These are phyloP conservation scores for Globisporangium perplexum DNA, from an alignment of 352 stramenopile genomes.

Conservation along the genomic window DNA sequence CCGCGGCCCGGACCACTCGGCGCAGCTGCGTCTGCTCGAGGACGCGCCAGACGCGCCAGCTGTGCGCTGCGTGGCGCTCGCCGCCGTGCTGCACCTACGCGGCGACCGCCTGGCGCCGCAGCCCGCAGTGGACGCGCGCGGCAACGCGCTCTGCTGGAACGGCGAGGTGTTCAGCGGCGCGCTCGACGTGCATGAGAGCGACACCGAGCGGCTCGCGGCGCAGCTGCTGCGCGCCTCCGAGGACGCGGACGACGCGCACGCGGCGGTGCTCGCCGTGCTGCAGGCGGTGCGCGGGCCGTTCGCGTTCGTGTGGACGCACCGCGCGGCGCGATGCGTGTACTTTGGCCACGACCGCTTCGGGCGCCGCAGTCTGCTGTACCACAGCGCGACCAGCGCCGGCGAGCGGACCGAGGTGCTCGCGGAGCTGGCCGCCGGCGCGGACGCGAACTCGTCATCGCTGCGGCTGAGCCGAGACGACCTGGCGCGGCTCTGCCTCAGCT, in stretches of 20 bases:
- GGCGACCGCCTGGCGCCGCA: constrained; percentile 64
- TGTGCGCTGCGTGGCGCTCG: constrained; percentile 45
- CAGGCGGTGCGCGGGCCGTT: constrained; percentile 66
- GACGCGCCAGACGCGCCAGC: too few species aligned
- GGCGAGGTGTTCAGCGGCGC: constrained; percentile 84
- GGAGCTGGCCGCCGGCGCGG: constrained; percentile 4
- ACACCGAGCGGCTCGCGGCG: constrained; percentile 45
- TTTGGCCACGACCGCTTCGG: constrained; percentile 91
- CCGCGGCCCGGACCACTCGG: constrained; percentile 28
- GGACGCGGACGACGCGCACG: background rate
- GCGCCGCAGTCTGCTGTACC: constrained; percentile 85
- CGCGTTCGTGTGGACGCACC: constrained; percentile 79
- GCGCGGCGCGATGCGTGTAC: constrained; percentile 58
- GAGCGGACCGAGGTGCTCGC: constrained; percentile 16
- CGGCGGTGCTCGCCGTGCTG: constrained; percentile 29
- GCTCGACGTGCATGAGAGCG: constrained; percentile 17
- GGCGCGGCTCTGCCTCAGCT: constrained; percentile 31
- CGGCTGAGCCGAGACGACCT: constrained; percentile 15
- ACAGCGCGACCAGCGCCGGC: constrained; percentile 16
- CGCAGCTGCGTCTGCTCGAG: background rate
- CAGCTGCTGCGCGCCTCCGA: constrained; percentile 22
- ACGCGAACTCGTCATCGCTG: background rate
- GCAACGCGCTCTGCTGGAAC: constrained; percentile 90
- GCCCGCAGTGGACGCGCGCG: constrained; percentile 57
- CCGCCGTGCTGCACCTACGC: constrained; percentile 89